Evolutionary conservation across 306 rosid genomes (phyloP).

Genomic region (Ceratonia siliqua): DNA sequence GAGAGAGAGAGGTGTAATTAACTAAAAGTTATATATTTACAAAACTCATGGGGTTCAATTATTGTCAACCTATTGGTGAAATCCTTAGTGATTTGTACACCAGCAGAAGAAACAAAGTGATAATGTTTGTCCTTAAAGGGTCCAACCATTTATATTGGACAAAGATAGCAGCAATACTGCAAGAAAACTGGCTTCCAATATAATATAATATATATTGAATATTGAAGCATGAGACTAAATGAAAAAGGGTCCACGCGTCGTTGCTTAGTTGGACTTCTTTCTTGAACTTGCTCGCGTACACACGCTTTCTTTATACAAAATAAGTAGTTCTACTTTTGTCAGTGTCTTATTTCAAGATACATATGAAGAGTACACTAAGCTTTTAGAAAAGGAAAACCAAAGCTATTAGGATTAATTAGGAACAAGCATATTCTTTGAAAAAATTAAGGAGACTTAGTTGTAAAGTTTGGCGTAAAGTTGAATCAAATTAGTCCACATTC

Average conservation of each 20-base stretch:
- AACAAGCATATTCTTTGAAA: conserved; percentile 13
- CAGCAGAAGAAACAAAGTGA: conserved; percentile 27
- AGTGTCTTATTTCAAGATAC: conserved; percentile 4
- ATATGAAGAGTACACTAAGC: not conserved
- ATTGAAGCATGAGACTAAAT: conserved; percentile 21
- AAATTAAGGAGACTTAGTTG: conserved; percentile 19
- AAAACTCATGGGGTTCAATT: conserved; percentile 28
- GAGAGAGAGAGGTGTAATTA: too few species aligned
- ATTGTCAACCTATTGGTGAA: conserved; percentile 27
- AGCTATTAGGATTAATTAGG: conserved; percentile 9
- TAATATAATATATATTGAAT: too few species aligned
- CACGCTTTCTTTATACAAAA: conserved; percentile 21
- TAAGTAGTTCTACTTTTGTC: conserved; percentile 6
- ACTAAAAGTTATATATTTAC: conserved; percentile 1
- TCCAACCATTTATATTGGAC: conserved; percentile 28
- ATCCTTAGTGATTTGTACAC: conserved; percentile 31
- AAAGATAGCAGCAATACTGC: conserved; percentile 26
- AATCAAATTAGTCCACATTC: conserved; percentile 44
- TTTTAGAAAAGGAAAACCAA: conserved; percentile 27
- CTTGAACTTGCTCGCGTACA: conserved; percentile 40
- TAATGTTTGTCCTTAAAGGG: conserved; percentile 19
- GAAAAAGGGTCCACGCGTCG: conserved; percentile 68
- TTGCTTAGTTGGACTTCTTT: conserved; percentile 60
- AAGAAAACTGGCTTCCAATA: conserved; percentile 64
- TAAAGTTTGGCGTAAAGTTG: conserved; percentile 49